These are phyloP conservation scores for Claviceps humidiphila DNA, from an alignment of 2,329 filamentous ascomycete species.

Conservation along the genomic window DNA sequence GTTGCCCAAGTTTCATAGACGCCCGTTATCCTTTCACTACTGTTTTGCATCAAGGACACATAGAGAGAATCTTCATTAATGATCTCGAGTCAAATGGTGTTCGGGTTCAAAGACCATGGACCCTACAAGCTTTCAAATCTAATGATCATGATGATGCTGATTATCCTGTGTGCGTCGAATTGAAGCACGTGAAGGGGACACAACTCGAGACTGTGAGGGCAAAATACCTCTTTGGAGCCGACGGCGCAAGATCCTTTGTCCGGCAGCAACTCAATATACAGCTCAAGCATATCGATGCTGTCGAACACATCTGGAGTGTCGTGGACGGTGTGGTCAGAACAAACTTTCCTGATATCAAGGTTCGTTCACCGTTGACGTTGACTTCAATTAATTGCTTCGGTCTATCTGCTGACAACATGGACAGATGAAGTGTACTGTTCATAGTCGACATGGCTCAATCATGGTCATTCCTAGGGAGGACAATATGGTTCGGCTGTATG, in stretches of 20 bases:
- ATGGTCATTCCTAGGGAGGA: conserved; percentile 67
- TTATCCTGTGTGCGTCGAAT: conserved; percentile 68
- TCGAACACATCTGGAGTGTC: conserved; percentile 61
- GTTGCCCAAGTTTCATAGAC: conserved; percentile 73
- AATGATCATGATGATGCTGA: conserved; percentile 41
- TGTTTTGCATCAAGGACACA: conserved; percentile 57
- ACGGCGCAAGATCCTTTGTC: conserved; percentile 56
- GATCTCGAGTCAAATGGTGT: conserved; percentile 51
- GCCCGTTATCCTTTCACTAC: conserved; percentile 60
- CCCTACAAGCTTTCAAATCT: conserved; percentile 46
- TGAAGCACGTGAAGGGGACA: conserved; percentile 65
- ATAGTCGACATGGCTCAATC: conserved; percentile 60
- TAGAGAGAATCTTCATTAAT: conserved; percentile 55
- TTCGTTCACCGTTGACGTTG: conserved; percentile 14
- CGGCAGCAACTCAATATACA: conserved; percentile 53
- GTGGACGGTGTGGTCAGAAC: conserved; percentile 63
- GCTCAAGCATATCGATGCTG: conserved; percentile 58
- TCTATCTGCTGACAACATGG: conserved; percentile 16
- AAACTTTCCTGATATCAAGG: conserved; percentile 66
- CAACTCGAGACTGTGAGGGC: conserved; percentile 51
- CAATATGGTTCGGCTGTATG: conserved; percentile 55
- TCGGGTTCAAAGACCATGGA: conserved; percentile 51
- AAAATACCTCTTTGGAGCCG: conserved; percentile 60
- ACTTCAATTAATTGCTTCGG: neutral
- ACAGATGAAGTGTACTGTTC: conserved; percentile 62